Evolutionary conservation across 208 protist genomes (phyloP).

Genomic region (Wallacemonas rigidus): DNA sequence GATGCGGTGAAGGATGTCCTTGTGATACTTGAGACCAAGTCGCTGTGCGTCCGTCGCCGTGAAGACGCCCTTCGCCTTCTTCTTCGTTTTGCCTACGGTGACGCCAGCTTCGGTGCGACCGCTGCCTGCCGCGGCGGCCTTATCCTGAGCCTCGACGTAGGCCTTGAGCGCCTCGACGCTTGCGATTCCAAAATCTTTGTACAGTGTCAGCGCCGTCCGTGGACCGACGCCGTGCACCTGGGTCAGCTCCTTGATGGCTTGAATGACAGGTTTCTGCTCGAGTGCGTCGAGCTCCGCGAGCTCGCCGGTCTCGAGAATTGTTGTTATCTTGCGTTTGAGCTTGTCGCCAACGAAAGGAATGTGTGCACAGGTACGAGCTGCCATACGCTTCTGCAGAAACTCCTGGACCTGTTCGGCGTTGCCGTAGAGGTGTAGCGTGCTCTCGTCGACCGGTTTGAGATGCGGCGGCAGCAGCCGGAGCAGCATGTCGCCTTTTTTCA

Average conservation of each 20-base stretch:
- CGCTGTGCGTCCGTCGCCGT: conserved; percentile 74
- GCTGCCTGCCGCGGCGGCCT: conserved; percentile 9
- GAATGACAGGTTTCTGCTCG: conserved; percentile 73
- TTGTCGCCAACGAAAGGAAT: conserved; percentile 65
- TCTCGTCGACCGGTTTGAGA: conserved; percentile 53
- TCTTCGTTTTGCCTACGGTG: conserved; percentile 21
- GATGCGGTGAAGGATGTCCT: conserved; percentile 82
- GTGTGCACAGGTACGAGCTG: conserved; percentile 2
- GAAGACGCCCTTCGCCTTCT: conserved; percentile 30
- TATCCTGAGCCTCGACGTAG: conserved; percentile 41
- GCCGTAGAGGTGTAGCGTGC: conserved; percentile 26
- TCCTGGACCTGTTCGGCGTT: conserved; percentile 32
- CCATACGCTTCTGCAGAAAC: conserved; percentile 41
- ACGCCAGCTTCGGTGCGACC: neutral
- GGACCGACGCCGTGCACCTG: conserved; percentile 89
- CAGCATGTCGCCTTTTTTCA: conserved; percentile 67
- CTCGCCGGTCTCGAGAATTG: conserved; percentile 81
- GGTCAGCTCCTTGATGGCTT: conserved; percentile 76
- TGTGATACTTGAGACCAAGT: conserved; percentile 79
- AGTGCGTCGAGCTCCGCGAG: conserved; percentile 68
- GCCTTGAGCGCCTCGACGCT: conserved; percentile 66
- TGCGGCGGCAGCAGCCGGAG: conserved; percentile 75
- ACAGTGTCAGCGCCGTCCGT: conserved; percentile 71
- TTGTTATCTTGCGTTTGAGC: conserved; percentile 71
- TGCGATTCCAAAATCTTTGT: conserved; percentile 69